Conservation (phyloP, 1,284 basidiomycete species). For the Ganoderma lingzhi region DNA sequence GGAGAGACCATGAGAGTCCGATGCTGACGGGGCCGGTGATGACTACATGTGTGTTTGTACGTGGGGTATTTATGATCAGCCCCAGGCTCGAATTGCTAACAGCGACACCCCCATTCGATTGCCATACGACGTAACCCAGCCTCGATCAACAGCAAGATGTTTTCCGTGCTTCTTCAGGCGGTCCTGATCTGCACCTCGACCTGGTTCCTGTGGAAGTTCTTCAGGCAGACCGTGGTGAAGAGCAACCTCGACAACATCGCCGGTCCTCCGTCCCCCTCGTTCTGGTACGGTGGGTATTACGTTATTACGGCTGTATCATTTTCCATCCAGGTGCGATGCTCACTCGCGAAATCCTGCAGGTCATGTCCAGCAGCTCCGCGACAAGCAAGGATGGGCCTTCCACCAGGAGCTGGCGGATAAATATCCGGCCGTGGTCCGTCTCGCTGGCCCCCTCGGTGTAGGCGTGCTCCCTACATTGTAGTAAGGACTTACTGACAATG, state of each 20-base stretch:
- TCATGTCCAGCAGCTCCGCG: constrained; percentile 25
- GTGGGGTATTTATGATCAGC: not conserved
- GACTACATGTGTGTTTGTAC: not conserved
- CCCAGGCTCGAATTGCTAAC: no score
- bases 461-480: not conserved
- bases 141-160: not conserved
- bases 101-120: no score
- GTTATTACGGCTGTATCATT: not conserved
- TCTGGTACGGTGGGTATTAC: constrained; percentile 22
- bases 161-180: constrained; percentile 10
- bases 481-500: not conserved
- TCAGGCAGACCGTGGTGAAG: constrained; percentile 18
- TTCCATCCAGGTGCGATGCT: not conserved
- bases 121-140: no score
- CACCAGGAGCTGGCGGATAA: constrained; percentile 27
- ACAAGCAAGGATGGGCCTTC: constrained; percentile 29
- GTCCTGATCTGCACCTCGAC: constrained; percentile 15
- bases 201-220: constrained; percentile 22
- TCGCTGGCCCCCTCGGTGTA: constrained; percentile 29
- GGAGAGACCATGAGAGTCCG: not conserved
- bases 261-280: constrained; percentile 22
- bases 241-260: constrained; percentile 26
- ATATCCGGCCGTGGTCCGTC: constrained; percentile 33
- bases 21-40: not conserved
- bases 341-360: constrained; percentile 26